These are phyloP conservation scores for Daldinia decipiens DNA, from an alignment of 495 filamentous ascomycete species.

Conservation along the genomic window DNA sequence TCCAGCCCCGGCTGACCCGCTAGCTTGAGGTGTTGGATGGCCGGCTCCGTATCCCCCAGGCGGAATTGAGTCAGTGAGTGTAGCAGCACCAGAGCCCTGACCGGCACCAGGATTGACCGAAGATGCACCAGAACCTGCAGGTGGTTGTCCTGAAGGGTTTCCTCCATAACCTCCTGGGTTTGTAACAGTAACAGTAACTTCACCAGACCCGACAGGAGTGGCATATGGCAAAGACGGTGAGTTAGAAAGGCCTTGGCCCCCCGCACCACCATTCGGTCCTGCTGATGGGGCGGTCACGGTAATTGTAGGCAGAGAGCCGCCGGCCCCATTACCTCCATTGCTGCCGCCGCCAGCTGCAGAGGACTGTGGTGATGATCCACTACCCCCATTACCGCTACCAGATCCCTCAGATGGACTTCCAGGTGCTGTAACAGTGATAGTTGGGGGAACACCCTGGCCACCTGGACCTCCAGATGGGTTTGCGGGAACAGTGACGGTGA, in stretches of 20 bases:
- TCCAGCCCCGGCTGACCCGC: conserved; percentile 5
- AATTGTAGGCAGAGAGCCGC: conserved; percentile 26
- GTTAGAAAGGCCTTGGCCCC: conserved; percentile 35
- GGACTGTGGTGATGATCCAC: conserved; percentile 3
- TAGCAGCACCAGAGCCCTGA: conserved; percentile 25
- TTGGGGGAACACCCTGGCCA: neutral
- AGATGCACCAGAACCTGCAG: conserved; percentile 23
- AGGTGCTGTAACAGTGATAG: conserved; percentile 27
- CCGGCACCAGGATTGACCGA: conserved; percentile 15
- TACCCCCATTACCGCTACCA: conserved; percentile 26
- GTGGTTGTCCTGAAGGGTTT: conserved; percentile 17
- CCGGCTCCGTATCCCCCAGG: conserved; percentile 35
- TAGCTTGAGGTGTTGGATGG: conserved; percentile 33
- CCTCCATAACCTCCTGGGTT: conserved; percentile 31
- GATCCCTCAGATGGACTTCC: conserved; percentile 17
- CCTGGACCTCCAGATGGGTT: conserved; percentile 27
- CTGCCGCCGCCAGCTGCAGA: conserved; percentile 6
- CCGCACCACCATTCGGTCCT: conserved; percentile 29
- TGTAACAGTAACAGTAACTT: conserved; percentile 29
- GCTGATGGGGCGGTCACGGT: conserved; percentile 29
- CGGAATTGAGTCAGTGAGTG: conserved; percentile 29
- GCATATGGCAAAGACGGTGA: neutral
- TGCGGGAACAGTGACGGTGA: conserved; percentile 32
- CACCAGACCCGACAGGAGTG: conserved; percentile 16
- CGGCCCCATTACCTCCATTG: conserved; percentile 28